Base-by-base conservation (phyloP, 2,329 filamentous ascomycete genomes). In the Botrytis galanthina region DNA sequence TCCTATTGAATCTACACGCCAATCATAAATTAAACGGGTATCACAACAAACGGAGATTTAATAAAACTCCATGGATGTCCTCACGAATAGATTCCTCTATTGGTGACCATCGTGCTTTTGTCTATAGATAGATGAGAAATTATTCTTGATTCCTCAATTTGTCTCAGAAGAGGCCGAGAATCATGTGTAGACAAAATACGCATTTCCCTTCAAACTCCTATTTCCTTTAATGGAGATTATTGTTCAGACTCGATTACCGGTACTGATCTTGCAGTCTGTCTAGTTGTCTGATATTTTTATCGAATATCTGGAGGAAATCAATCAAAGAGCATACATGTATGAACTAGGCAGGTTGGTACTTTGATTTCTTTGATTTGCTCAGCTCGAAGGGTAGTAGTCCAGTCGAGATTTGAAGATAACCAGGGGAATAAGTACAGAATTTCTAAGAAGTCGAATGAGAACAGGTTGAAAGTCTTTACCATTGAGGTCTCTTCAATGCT, bases 371-470 rank as follows among this genome's bases (percentile, higher is more conserved):
- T 44, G 20, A 20, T 51, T 51, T 51, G 48, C 26, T 51, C n/a
- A 4, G 48, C 26, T 6, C 26, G 4, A 51, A n/a, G 12, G 10
- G 4, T 51, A n/a, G 48, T 4, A 51, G 1, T 26, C 1, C 4
- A 26, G 26, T n/a, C 48, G 4, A n/a, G 48, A 51, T 51, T n/a
- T 16, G 26, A n/a, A n/a, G 0, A n/a, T n/a, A 14, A 12, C 26
- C 1, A 4, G 6, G n/a, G 14, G 14, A 57, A 57, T n/a, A 18
- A 7, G 26, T 57, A 14, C 7, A 29, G 6, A 4, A 18, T 57
- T 8, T 7, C 14, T 29, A 4, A 57, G 18, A 18, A n/a, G 0
- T 51, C 5, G 48, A 51, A 2, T n/a, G 22, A 6, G 26, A 0
- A 51, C 4, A n/a, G 14, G 12, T 14, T n/a, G 26, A 14, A 14